A percentile compares a stretch with the other conserved stretches of the same genome.
phyloP scores from a whole-genome alignment of 164 flowering plant species.

The Warburgia ugandensis region DNA sequence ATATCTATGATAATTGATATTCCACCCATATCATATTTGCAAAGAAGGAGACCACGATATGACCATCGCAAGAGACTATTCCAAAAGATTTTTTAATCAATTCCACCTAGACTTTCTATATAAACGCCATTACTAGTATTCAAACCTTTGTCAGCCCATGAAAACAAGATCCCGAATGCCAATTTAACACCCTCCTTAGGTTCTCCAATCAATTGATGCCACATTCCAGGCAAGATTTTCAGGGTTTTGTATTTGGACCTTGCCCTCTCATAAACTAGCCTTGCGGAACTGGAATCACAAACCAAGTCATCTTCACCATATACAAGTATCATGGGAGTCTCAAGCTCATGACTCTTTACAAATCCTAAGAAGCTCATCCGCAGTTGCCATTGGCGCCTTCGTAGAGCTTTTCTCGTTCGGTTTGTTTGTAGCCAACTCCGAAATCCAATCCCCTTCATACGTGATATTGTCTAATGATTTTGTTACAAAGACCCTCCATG shows the following conservation, averaged over 20 bases:
- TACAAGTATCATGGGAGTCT: slow-evolving; percentile 30
- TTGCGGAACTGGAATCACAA: slow-evolving; percentile 26
- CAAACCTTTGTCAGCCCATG: slow-evolving; percentile 24
- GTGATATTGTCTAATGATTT: slow-evolving; percentile 7
- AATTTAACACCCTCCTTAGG: slow-evolving; percentile 24
- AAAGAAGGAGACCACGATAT: too few species aligned
- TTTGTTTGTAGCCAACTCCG: slow-evolving; percentile 7
- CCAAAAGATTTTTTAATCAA: too few species aligned
- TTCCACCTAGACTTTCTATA: not conserved
- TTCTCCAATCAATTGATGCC: slow-evolving; percentile 43
- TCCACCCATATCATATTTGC: too few species aligned
- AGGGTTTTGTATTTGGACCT: slow-evolving; percentile 28
- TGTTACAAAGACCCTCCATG: slow-evolving; percentile 15
- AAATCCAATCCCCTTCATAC: slow-evolving; percentile 17
- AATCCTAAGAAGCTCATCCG: slow-evolving; percentile 13
- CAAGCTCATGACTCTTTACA: slow-evolving; percentile 28
- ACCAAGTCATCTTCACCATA: slow-evolving; percentile 37
- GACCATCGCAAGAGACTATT: too few species aligned
- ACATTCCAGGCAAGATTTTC: slow-evolving; percentile 33
- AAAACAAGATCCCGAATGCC: slow-evolving; percentile 24
- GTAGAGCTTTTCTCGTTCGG: slow-evolving; percentile 3
- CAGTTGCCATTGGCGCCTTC: slow-evolving; percentile 16
- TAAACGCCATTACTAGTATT: not conserved
- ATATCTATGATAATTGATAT: too few species aligned
- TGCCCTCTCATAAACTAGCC: slow-evolving; percentile 20